Conservation (phyloP, 345 rosid genomes). For the Eucalyptus paniculata region DNA sequence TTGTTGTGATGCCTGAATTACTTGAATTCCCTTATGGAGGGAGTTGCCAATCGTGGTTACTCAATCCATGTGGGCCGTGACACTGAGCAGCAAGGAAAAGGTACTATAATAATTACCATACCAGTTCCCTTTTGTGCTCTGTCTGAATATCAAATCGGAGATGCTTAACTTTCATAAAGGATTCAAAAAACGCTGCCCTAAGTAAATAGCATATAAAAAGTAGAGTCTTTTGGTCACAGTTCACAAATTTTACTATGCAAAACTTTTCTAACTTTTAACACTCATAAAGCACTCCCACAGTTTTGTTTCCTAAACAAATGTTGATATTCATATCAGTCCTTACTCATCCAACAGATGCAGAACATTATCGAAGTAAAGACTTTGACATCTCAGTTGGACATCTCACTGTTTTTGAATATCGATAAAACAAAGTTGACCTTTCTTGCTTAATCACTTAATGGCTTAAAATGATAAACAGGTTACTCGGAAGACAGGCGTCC, state of each 20-base stretch:
- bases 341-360: not conserved
- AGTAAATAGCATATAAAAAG: not conserved
- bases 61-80: slow-evolving; percentile 84
- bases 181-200: not conserved
- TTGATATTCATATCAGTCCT: not conserved
- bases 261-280: not conserved
- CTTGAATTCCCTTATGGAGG: slow-evolving; percentile 19
- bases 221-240: not conserved
- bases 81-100: slow-evolving; percentile 76
- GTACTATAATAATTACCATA: slow-evolving; percentile 3
- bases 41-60: slow-evolving; percentile 89
- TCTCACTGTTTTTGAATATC: not conserved
- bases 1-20: not conserved
- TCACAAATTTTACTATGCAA: not conserved
- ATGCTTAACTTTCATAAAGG: not conserved
- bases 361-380: not conserved
- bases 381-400: not conserved
- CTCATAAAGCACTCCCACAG: not conserved
- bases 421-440: not conserved
- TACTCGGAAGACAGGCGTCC: slow-evolving; percentile 85
- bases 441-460: not conserved
- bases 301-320: not conserved
- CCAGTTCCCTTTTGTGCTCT: not conserved
- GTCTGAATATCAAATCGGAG: not conserved
- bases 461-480: slow-evolving; percentile 17